A percentile compares a stretch with the other conserved stretches of the same genome.
These are phyloP conservation scores for Trypanosoma scelopori DNA, from an alignment of 208 protist species.

Conservation along the genomic window DNA sequence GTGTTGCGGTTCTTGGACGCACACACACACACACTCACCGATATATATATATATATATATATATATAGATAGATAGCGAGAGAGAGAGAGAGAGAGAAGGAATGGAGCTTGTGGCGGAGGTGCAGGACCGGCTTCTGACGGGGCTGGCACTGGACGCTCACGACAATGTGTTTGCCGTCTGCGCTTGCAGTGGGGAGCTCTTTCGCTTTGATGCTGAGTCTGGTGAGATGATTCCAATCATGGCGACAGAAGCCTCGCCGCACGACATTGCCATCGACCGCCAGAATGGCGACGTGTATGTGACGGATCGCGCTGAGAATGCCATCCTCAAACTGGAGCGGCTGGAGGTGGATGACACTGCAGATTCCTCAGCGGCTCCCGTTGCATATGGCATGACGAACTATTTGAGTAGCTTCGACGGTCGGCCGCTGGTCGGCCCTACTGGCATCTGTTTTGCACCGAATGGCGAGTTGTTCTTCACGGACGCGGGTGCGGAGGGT, in stretches of 20 bases:
- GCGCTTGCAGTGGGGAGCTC: conserved; percentile 50
- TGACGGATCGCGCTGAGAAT: conserved; percentile 34
- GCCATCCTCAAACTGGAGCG: conserved; percentile 25
- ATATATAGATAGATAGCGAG: too few species aligned
- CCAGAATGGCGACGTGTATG: conserved; percentile 32
- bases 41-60: too few species aligned
- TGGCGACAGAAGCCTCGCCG: conserved; percentile 30
- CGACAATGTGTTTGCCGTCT: conserved; percentile 44
- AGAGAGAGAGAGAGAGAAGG: background rate
- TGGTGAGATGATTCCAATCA: conserved; percentile 25
- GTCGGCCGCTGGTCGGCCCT: conserved; percentile 46
- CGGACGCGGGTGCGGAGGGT: conserved; percentile 62
- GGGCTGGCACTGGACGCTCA: conserved; percentile 34
- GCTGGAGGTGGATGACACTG: background rate
- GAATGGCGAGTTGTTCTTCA: conserved; percentile 67
- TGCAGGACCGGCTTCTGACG: conserved; percentile 38
- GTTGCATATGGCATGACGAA: conserved; percentile 15
- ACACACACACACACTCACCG: too few species aligned
- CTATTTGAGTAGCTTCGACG: conserved; percentile 42
- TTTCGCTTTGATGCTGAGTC: conserved; percentile 29
- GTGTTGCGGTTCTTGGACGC: too few species aligned
- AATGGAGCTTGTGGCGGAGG: conserved; percentile 51
- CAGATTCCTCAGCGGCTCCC: background rate
- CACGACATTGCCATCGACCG: conserved; percentile 30
- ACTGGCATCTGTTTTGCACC: conserved; percentile 43